Base-by-base conservation (phyloP, 75 land plant species). In the Chamaecyparis obtusa region DNA sequence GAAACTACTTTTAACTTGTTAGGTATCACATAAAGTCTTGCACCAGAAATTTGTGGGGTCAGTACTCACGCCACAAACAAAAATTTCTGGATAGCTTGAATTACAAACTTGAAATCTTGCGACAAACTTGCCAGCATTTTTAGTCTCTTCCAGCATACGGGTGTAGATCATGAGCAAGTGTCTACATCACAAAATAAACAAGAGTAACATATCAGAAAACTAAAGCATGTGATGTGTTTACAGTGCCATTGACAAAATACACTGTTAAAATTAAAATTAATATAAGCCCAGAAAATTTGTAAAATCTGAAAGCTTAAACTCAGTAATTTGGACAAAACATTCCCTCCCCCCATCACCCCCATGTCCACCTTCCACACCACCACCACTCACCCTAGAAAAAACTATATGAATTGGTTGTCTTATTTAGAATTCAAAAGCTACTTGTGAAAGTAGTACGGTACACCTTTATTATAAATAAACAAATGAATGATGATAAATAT, bases 81-180 rank as follows among this genome's bases (percentile, higher is more conserved):
- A 24, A 64, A 64, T 24, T 24, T 7, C 27, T 17, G 7, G 6
- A 64, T 64, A 64, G 69, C 69, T 24, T 64, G 27, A 64, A 64
- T 32, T 72, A 32, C 13, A 33, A 72, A 72, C 76, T 33, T 72
- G 30, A 33, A 14, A 30, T 72, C 76, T 72, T 72, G 36, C 24
- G n/a, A 64, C 27, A 72, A 72, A 33, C 76, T 32, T 72, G 36
- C 10, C 36, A 32, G 76, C 36, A 13, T 72, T 72, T 32, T 32
- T 3, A 32, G 33, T 72, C 76, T 32, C 36, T 72, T 32, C 36
- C 76, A 72, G 2, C 36, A 55, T 35, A 16, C 21, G 85, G 60
- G 8, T 51, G 60, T 8, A 84, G 30, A 84, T 84, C 85, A 35
- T 84, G 85, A n/a, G 85, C 64, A 17, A 84, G 85, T 55, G 85